Conservation (phyloP, 2,329 filamentous ascomycete species). For the Stagonosporopsis chrysanthemi region DNA sequence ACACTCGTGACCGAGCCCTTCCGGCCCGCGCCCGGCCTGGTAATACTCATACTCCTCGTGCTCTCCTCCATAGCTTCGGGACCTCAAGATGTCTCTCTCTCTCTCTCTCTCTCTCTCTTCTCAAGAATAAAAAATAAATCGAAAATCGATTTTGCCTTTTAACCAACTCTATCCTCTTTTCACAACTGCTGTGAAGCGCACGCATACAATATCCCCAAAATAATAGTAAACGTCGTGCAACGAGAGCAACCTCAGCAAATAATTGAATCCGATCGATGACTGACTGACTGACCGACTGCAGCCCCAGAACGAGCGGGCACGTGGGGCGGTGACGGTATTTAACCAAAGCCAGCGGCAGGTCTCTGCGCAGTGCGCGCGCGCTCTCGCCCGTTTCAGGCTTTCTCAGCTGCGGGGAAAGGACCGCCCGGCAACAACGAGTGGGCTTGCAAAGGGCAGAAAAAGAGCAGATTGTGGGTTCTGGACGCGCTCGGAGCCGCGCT, state of each 20-base stretch:
- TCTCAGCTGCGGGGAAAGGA: neutral
- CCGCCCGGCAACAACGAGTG: too few relatives aligned
- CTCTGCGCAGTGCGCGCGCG: too few relatives aligned
- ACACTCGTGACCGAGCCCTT: constrained; percentile 23
- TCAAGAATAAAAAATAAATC: too few relatives aligned
- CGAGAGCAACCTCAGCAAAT: too few relatives aligned
- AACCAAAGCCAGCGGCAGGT: neutral
- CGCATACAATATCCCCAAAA: too few relatives aligned
- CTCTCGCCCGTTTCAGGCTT: neutral
- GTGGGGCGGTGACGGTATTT: neutral
- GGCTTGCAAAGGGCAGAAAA: neutral
- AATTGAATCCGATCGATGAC: too few relatives aligned
- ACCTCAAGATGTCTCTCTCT: too few relatives aligned
- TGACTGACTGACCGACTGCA: too few relatives aligned
- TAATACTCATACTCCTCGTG: constrained; percentile 15
- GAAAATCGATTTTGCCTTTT: too few relatives aligned
- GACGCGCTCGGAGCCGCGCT: neutral
- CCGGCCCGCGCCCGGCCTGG: constrained; percentile 16
- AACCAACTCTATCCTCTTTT: neutral
- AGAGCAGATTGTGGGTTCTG: neutral
- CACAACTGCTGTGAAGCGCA: too few relatives aligned
- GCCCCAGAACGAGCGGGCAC: neutral
- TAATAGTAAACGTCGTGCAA: neutral
- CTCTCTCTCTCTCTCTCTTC: too few relatives aligned
- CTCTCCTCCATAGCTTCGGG: constrained; percentile 14